These are phyloP conservation scores for Colletotrichum phormii DNA, from an alignment of 2,329 filamentous ascomycete genomes.

Conservation along the genomic window DNA sequence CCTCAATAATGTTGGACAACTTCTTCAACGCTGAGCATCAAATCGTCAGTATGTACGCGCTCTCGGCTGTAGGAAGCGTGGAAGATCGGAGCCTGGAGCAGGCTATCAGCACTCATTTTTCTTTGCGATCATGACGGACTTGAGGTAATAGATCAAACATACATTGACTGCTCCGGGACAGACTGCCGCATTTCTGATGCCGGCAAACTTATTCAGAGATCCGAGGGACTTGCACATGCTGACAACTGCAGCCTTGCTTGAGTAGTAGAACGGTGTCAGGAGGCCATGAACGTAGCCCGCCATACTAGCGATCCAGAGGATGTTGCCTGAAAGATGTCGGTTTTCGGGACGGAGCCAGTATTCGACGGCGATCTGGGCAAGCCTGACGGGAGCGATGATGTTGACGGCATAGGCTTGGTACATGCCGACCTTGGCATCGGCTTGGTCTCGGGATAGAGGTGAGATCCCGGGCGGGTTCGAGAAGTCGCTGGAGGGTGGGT, in stretches of 20 bases:
- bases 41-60: not conserved
- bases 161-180: not conserved
- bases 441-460: not conserved
- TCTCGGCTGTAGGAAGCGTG: not conserved
- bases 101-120: not conserved
- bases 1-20: not conserved
- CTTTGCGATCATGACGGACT: not conserved
- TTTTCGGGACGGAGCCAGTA: not conserved
- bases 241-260: not conserved
- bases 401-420: not conserved
- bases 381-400: not conserved
- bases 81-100: not conserved
- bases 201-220: not conserved
- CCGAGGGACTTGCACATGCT: not conserved
- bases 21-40: not conserved
- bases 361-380: not conserved
- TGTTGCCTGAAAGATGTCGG: not conserved
- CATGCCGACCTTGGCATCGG: not conserved
- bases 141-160: not conserved
- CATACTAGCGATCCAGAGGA: not conserved
- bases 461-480: not conserved
- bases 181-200: not conserved
- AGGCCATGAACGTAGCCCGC: not conserved
- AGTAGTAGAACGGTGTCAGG: not conserved
- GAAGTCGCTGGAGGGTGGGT: not conserved